Base-by-base conservation (phyloP, 257 asterid genomes). In the Echites panduratus region DNA sequence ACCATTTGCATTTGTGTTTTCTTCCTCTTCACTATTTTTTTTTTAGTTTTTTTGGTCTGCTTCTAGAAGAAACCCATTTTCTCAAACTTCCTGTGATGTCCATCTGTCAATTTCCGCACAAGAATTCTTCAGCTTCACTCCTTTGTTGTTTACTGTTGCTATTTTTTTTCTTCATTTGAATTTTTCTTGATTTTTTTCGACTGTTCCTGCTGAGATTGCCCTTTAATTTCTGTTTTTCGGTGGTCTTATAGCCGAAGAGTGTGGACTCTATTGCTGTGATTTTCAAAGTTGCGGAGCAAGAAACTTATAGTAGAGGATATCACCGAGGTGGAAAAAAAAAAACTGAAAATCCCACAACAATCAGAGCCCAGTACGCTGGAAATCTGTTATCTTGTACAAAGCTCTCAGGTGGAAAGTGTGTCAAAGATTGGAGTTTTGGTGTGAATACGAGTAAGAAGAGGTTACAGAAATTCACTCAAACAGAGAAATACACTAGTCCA, bases 401-500 rank as follows among this genome's bases (percentile, higher is more conserved):
- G 49, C 45, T 76, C 63, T 19, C 63, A 26, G 74, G 56, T 22
- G 22, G 35, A 58, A 79, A 75, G 67, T 64, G 43, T 75, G 66
- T 32, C 44, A 56, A 73, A 78, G 72, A 74, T 75, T 76, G 57
- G 71, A 66, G 70, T 32, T 82, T 73, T 80, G 56, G 75, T 54
- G 70, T 54, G 76, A 72, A 27, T 59, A 44, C 69, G n/a, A 45
- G 49, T 50, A 61, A 76, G 75, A 41, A 70, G 71, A 58, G 58
- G 73, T 79, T 59, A 77, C 69, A 79, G 17, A 64, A 71, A 76
- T 80, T 61, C 40, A 26, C 57, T 56, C 61, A n/a, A 63, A 53
- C 52, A 59, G 35, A 48, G 59, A 20, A 72, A 27, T 53, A 43
- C n/a, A 73, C 64, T 57, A n/a, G 73, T 48, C 41, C 17, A 57